phyloP scores from a whole-genome alignment of 768 basidiomycete species.

The Serendipita vermifera region DNA sequence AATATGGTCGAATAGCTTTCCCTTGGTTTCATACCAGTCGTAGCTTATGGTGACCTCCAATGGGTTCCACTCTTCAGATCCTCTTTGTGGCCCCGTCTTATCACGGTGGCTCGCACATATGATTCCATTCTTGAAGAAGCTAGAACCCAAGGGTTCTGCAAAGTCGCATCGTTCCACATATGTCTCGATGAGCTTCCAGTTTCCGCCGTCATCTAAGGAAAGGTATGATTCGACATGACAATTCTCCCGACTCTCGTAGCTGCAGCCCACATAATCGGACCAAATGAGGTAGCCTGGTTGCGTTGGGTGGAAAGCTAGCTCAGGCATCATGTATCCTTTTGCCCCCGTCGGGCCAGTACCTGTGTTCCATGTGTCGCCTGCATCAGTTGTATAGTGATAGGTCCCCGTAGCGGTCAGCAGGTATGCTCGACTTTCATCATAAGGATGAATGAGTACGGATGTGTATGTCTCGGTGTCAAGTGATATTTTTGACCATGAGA shows the following conservation, averaged over 20 bases:
- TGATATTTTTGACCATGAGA: constrained; percentile 64
- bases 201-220: constrained; percentile 60
- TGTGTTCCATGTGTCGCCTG: constrained; percentile 56
- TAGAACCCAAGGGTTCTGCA: constrained; percentile 66
- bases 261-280: constrained; percentile 66
- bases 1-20: constrained; percentile 69
- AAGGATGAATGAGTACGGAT: constrained; percentile 79
- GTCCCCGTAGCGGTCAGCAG: constrained; percentile 57
- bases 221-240: constrained; percentile 72
- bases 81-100: constrained; percentile 67
- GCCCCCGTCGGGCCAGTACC: constrained; percentile 52
- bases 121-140: constrained; percentile 76
- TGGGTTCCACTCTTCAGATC: constrained; percentile 44
- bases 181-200: constrained; percentile 63
- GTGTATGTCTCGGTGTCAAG: constrained; percentile 55
- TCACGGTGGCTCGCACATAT: constrained; percentile 78
- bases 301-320: constrained; percentile 76
- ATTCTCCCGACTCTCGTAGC: constrained; percentile 26
- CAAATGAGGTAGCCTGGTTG: constrained; percentile 75
- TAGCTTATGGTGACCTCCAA: constrained; percentile 67
- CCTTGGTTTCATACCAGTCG: constrained; percentile 57
- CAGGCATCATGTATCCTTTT: constrained; percentile 61
- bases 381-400: constrained; percentile 74
- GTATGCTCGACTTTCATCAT: constrained; percentile 70
- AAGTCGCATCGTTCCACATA: constrained; percentile 90